A percentile compares a stretch with the other conserved stretches of the same genome.
Evolutionary conservation across 805 yeast species (phyloP).

Genomic region (Zygoascus ofunaensis): DNA sequence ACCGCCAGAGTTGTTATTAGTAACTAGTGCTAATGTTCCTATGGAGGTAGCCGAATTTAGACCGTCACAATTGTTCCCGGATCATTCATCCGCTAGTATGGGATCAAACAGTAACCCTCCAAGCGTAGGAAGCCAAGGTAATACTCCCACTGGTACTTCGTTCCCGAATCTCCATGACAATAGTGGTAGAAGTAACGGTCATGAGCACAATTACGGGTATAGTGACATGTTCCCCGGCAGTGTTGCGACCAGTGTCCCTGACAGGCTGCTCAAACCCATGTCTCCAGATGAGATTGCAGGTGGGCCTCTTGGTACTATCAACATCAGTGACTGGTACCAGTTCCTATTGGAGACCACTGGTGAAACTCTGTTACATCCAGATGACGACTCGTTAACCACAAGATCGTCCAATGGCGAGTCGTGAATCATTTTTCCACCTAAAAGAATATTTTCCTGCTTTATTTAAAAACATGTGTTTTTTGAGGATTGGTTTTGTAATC

Average conservation of each 20-base stretch:
- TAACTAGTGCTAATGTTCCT: slow-evolving; percentile 24
- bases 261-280: neutral
- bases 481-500: neutral
- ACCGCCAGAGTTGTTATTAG: slow-evolving; percentile 26
- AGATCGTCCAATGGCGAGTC: too few species aligned
- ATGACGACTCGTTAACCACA: neutral
- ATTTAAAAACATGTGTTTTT: too few species aligned
- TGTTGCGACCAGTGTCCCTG: slow-evolving; percentile 4
- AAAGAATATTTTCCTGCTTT: too few species aligned
- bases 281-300: slow-evolving; percentile 6
- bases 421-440: too few species aligned
- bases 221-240: neutral
- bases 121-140: neutral
- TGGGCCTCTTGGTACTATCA: slow-evolving; percentile 17
- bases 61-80: slow-evolving; percentile 49
- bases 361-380: neutral
- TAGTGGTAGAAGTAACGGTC: neutral
- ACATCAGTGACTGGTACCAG: slow-evolving; percentile 34
- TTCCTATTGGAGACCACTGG: slow-evolving; percentile 22
- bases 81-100: slow-evolving; percentile 13
- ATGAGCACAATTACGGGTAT: neutral
- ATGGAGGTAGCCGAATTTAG: slow-evolving; percentile 38
- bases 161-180: neutral
- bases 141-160: neutral
- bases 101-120: neutral